A percentile compares a stretch with the other conserved stretches of the same genome.
Conservation (phyloP, 495 filamentous ascomycete species). For the Trichocladium antarcticum region DNA sequence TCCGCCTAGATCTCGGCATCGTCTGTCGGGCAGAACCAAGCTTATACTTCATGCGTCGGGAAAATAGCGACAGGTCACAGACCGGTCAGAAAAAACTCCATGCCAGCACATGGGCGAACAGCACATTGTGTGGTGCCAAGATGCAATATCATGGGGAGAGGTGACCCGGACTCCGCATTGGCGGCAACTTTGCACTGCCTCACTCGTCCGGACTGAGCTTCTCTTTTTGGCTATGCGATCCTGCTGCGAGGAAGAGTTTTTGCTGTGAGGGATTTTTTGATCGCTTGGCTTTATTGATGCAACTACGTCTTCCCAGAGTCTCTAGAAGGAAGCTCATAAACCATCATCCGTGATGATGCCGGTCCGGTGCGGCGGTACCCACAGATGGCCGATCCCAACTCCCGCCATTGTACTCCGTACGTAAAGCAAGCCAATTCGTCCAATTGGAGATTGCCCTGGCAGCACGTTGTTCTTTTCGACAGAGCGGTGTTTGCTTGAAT, state of each 20-base stretch:
- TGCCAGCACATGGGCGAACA: not conserved
- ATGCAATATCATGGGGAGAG: not conserved
- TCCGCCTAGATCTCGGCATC: not conserved
- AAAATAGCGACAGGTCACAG: not conserved
- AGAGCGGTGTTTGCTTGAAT: too few relatives aligned
- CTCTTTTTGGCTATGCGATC: not conserved
- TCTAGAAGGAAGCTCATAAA: not conserved
- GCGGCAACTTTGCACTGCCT: slow-evolving; percentile 1
- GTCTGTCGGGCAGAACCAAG: not conserved
- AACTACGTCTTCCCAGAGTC: not conserved
- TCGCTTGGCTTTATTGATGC: not conserved
- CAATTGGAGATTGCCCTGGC: too few relatives aligned
- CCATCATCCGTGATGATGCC: not conserved
- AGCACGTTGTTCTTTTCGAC: too few relatives aligned
- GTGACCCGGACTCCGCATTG: not conserved
- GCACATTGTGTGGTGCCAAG: not conserved
- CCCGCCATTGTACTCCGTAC: too few relatives aligned
- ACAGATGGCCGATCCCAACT: too few relatives aligned
- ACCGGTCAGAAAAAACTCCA: too few relatives aligned
- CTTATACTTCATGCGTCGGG: too few relatives aligned
- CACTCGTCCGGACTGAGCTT: not conserved
- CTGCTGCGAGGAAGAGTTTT: not conserved
- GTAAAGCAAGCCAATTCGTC: too few relatives aligned
- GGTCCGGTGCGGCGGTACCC: too few relatives aligned
- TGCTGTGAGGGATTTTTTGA: slow-evolving; percentile 1